Conservation (phyloP, 2,329 filamentous ascomycete genomes). For the Chaetomium sp. region DNA sequence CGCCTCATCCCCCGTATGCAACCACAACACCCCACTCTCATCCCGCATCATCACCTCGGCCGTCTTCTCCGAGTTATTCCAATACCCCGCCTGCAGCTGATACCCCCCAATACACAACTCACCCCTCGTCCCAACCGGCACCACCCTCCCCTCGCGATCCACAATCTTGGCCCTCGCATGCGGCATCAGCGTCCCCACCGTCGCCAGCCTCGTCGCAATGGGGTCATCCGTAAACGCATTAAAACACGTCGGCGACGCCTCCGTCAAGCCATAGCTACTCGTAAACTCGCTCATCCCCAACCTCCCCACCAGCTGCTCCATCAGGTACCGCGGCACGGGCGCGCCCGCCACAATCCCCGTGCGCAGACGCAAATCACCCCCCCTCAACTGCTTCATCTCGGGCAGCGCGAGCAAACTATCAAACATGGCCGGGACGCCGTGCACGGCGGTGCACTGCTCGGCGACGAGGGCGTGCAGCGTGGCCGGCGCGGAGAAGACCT, state of each 20-base stretch:
- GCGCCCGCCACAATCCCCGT: slow-evolving; percentile 81
- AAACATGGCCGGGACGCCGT: slow-evolving; percentile 85
- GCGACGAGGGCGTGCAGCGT: slow-evolving; percentile 67
- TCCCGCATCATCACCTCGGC: slow-evolving; percentile 60
- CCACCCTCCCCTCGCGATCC: slow-evolving; percentile 63
- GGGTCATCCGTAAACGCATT: slow-evolving; percentile 76
- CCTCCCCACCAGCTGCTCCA: slow-evolving; percentile 69
- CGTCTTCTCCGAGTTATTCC: slow-evolving; percentile 74
- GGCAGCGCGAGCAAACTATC: slow-evolving; percentile 61
- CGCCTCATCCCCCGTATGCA: slow-evolving; percentile 69
- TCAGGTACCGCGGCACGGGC: slow-evolving; percentile 72
- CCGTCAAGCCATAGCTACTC: slow-evolving; percentile 72
- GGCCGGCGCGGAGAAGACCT: slow-evolving; percentile 69
- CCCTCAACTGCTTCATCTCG: slow-evolving; percentile 41
- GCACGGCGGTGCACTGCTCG: slow-evolving; percentile 71
- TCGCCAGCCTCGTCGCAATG: slow-evolving; percentile 66
- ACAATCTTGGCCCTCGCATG: slow-evolving; percentile 78
- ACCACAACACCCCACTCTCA: slow-evolving; percentile 60
- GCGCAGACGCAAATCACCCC: slow-evolving; percentile 57
- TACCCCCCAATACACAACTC: slow-evolving; percentile 80
- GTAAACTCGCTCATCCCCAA: slow-evolving; percentile 77
- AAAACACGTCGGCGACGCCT: slow-evolving; percentile 79
- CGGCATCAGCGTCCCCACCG: slow-evolving; percentile 75
- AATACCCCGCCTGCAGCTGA: slow-evolving; percentile 68
- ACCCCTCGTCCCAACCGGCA: slow-evolving; percentile 68